Conservation (phyloP, 1,284 basidiomycete genomes). For the Trichosporon ovoides region DNA sequence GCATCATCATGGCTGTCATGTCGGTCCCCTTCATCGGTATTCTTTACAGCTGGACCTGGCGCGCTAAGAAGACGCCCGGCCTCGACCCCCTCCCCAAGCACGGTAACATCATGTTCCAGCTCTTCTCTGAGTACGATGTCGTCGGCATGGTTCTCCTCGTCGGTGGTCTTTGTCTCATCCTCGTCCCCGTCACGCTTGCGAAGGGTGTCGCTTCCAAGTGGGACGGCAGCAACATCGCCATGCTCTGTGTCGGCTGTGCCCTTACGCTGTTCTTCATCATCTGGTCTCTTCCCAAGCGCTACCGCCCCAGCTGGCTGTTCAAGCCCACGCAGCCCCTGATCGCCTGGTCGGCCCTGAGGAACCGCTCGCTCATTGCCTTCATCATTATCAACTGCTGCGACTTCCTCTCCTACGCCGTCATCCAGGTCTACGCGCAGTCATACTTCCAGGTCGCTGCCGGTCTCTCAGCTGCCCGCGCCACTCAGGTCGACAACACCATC, state of each 20-base stretch:
- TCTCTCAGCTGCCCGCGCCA: constrained; percentile 11
- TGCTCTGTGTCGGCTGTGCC: not conserved
- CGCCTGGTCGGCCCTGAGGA: constrained; percentile 18
- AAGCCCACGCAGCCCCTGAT: constrained; percentile 16
- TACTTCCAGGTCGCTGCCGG: constrained; percentile 19
- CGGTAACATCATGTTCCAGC: not conserved
- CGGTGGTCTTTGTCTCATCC: constrained; percentile 1
- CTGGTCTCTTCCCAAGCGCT: constrained; percentile 17
- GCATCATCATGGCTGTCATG: constrained; percentile 3
- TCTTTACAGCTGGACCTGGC: not conserved
- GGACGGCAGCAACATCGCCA: not conserved
- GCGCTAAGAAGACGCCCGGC: not conserved
- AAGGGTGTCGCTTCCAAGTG: constrained; percentile 1
- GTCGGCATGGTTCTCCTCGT: constrained; percentile 7
- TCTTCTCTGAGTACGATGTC: constrained; percentile 5
- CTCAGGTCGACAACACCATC: constrained; percentile 19
- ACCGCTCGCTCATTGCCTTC: constrained; percentile 17
- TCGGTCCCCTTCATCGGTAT: constrained; percentile 2
- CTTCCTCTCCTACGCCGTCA: constrained; percentile 20
- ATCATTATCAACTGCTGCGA: constrained; percentile 21
- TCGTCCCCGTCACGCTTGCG: not conserved
- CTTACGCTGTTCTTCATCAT: not conserved
- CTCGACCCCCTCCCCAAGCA: not conserved
- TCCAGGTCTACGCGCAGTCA: constrained; percentile 16
- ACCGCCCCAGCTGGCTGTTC: constrained; percentile 15